Percentiles rank a stretch among this genome's conserved stretches.
Evolutionary conservation across 2,329 filamentous ascomycete species (phyloP).

Genomic region (Penicillium sp.): DNA sequence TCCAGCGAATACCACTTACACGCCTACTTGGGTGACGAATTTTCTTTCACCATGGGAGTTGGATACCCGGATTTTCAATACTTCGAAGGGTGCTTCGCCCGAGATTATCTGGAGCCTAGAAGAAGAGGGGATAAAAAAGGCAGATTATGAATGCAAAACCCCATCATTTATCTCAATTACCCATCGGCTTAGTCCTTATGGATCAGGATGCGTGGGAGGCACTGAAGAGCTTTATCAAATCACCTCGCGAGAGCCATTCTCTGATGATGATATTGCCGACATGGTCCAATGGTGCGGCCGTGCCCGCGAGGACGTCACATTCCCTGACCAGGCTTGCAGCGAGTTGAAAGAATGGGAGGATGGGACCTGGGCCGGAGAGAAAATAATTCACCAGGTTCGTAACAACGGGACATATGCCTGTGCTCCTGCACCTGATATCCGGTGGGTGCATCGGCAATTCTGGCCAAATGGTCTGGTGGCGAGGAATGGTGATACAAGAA

Average conservation of each 20-base stretch:
- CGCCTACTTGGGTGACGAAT: neutral
- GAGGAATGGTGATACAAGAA: neutral
- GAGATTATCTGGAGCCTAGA: neutral
- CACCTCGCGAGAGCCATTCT: neutral
- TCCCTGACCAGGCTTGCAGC: constrained; percentile 7
- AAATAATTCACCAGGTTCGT: no score
- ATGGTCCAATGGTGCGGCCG: neutral
- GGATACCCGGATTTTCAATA: constrained; percentile 1
- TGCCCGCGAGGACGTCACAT: constrained; percentile 3
- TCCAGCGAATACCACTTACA: constrained; percentile 3
- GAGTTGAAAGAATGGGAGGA: neutral
- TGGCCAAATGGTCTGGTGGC: constrained; percentile 4
- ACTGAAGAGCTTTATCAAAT: neutral
- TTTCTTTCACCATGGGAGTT: neutral
- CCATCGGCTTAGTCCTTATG: neutral
- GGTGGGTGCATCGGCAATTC: constrained; percentile 10
- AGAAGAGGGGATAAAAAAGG: neutral
- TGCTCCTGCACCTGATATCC: neutral
- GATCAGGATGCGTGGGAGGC: neutral
- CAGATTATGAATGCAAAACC: neutral
- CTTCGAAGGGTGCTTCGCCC: neutral
- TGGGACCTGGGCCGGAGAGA: no score
- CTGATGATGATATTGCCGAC: constrained; percentile 6
- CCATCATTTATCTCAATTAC: neutral
- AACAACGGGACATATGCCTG: no score